phyloP scores from a whole-genome alignment of 352 stramenopile genomes.

The Phytophthora vignae region DNA sequence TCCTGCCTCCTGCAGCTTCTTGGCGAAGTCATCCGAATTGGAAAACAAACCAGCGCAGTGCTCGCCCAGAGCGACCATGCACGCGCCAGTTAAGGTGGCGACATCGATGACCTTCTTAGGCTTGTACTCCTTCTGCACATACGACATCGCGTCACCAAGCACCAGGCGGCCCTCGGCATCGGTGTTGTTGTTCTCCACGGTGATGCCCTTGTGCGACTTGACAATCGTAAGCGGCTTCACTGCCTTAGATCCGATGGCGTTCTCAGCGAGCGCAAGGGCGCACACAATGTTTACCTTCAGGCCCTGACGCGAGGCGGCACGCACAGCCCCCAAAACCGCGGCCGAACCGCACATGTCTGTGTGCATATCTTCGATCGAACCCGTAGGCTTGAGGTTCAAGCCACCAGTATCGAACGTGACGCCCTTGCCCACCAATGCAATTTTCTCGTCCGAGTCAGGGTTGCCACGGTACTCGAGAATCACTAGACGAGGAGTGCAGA shows the following conservation, averaged over 20 bases:
- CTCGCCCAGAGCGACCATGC: conserved; percentile 89
- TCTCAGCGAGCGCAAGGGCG: conserved; percentile 82
- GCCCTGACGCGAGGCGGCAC: conserved; percentile 68
- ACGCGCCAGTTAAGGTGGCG: conserved; percentile 93
- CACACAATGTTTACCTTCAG: conserved; percentile 88
- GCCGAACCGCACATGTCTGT: conserved; percentile 93
- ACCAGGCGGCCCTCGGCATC: conserved; percentile 94
- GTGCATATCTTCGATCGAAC: conserved; percentile 93
- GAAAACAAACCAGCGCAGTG: conserved; percentile 93
- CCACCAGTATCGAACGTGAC: conserved; percentile 96
- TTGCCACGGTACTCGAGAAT: conserved; percentile 86
- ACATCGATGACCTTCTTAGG: conserved; percentile 95
- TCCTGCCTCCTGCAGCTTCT: conserved; percentile 70
- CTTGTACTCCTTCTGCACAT: conserved; percentile 89
- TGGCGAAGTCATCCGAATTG: conserved; percentile 90
- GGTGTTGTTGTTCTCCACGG: conserved; percentile 94
- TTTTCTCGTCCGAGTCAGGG: conserved; percentile 63
- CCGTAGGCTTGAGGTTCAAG: conserved; percentile 94
- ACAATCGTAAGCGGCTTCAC: conserved; percentile 90
- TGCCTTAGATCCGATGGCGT: conserved; percentile 87
- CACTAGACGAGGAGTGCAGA: conserved; percentile 79
- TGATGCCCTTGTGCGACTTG: conserved; percentile 91
- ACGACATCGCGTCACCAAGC: conserved; percentile 91
- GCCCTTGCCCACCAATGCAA: conserved; percentile 94
- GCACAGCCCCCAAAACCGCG: conserved; percentile 84